Percentiles rank a stretch among this genome's conserved stretches.
Evolutionary conservation across 345 rosid genomes (phyloP).

Genomic region (Eucalyptus erythrocorys): DNA sequence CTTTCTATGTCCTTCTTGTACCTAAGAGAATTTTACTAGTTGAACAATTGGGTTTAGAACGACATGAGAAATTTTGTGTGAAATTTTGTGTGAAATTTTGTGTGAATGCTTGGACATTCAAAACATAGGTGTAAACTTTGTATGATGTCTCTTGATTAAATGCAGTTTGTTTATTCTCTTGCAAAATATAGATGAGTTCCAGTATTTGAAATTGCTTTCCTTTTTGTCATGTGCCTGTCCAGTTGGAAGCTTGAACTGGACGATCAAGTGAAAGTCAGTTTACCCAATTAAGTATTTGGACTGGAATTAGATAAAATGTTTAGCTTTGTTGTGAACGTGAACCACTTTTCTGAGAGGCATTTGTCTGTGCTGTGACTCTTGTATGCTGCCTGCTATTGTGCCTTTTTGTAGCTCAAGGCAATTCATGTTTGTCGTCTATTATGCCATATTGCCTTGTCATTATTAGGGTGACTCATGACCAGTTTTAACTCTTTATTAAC

Average conservation of each 20-base stretch:
- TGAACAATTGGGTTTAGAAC: neutral
- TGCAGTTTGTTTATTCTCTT: neutral
- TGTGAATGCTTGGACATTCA: neutral
- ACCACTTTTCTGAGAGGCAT: neutral
- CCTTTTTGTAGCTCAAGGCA: neutral
- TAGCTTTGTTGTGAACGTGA: neutral
- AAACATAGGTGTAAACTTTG: neutral
- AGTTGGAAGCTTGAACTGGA: neutral
- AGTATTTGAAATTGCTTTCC: neutral
- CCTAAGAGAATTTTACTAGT: neutral
- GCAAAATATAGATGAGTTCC: neutral
- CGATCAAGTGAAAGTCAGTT: neutral
- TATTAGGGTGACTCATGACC: neutral
- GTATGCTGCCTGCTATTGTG: neutral
- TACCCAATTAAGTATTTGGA: neutral
- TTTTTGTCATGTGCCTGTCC: neutral
- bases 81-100: neutral
- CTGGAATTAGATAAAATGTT: neutral
- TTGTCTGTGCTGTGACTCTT: neutral
- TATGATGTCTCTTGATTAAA: neutral
- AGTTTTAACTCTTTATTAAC: neutral
- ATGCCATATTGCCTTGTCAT: neutral
- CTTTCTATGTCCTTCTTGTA: neutral
- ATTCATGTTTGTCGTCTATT: neutral
- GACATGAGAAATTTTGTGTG: neutral